These are phyloP conservation scores for Ascochyta koolunga DNA, from an alignment of 2,329 filamentous ascomycete species.

Conservation along the genomic window DNA sequence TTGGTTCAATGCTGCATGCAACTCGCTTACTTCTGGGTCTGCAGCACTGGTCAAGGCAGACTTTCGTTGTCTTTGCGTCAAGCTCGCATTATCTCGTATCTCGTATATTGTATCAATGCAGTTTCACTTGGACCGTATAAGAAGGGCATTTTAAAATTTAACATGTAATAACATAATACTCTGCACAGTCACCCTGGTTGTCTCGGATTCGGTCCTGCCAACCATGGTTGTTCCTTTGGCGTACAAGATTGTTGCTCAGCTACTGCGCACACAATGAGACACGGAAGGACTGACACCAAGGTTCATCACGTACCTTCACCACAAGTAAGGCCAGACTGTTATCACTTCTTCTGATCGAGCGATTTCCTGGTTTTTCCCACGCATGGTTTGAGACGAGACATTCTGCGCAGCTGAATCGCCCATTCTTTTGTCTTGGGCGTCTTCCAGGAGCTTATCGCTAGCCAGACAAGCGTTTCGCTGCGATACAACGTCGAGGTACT, in stretches of 20 bases:
- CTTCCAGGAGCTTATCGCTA: not conserved
- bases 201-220: not conserved
- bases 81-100: constrained; percentile 8
- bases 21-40: not conserved
- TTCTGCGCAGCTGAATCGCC: not conserved
- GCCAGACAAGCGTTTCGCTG: not conserved
- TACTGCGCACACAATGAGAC: not conserved
- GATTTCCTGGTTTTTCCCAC: not conserved
- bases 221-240: no score
- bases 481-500: not conserved
- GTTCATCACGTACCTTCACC: constrained; percentile 11
- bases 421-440: not conserved
- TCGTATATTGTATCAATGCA: not conserved
- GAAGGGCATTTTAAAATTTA: not conserved
- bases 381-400: not conserved
- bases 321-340: constrained; percentile 30
- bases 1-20: not conserved
- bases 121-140: not conserved
- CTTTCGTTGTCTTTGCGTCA: not conserved
- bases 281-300: not conserved
- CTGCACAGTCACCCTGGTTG: not conserved
- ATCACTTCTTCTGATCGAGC: constrained; percentile 1
- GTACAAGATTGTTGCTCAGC: not conserved
- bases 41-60: not conserved
- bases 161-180: not conserved